Evolutionary conservation across 371 early-diverging fungal species (phyloP).

Genomic region (Mucor ambiguus): DNA sequence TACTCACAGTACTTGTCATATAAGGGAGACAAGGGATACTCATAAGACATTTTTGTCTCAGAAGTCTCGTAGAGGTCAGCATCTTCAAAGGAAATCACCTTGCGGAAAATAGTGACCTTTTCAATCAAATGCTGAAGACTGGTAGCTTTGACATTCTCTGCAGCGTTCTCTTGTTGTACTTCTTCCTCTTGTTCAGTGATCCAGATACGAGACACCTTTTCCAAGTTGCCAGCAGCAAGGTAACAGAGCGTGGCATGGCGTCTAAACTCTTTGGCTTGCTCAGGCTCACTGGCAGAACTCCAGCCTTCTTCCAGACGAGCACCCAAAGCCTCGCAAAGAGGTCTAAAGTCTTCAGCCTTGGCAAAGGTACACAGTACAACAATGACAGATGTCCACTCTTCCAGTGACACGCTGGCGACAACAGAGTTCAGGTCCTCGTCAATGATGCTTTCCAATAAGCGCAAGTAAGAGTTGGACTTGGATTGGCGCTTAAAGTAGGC

Average conservation of each 20-base stretch:
- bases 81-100: constrained; percentile 79
- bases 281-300: constrained; percentile 29
- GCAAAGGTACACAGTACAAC: constrained; percentile 93
- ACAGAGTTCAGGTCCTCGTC: constrained; percentile 77
- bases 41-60: constrained; percentile 47
- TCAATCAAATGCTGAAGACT: constrained; percentile 84
- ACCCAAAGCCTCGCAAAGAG: constrained; percentile 70
- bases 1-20: constrained; percentile 90
- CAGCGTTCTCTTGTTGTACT: constrained; percentile 40
- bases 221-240: constrained; percentile 86
- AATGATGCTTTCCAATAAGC: constrained; percentile 79
- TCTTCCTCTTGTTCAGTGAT: constrained; percentile 54
- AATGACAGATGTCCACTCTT: constrained; percentile 88
- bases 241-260: constrained; percentile 87
- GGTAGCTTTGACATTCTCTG: constrained; percentile 18
- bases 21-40: constrained; percentile 68
- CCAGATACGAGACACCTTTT: constrained; percentile 89
- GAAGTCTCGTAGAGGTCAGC: constrained; percentile 55
- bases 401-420: constrained; percentile 72
- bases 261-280: constrained; percentile 41
- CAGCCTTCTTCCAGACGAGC: constrained; percentile 64
- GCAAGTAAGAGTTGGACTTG: constrained; percentile 64
- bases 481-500: constrained; percentile 76
- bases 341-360: constrained; percentile 68
- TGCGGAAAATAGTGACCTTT: constrained; percentile 89